Conservation (phyloP, 73 alveolate genomes). For the Tetrahymena borealis region DNA sequence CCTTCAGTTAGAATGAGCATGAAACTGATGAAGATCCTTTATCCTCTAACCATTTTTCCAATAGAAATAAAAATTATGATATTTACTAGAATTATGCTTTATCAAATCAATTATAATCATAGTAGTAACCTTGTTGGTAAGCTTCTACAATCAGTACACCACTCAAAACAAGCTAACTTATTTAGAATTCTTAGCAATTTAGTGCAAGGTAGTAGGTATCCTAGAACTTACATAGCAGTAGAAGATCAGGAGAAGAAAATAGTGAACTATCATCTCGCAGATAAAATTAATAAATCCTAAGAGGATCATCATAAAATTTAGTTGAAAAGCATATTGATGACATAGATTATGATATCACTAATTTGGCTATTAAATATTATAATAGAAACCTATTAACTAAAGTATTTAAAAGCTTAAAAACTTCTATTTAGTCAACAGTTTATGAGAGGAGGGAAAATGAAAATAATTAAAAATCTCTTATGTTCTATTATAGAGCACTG, state of each 20-base stretch:
- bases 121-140: not conserved
- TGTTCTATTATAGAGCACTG: not conserved
- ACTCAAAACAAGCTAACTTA: not conserved
- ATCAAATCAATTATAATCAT: not conserved
- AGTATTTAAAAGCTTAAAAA: not conserved
- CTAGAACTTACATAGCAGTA: not conserved
- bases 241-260: not conserved
- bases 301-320: not conserved
- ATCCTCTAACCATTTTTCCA: not conserved
- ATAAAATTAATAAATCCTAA: not conserved
- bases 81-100: not conserved
- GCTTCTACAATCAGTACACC: not conserved
- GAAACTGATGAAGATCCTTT: not conserved
- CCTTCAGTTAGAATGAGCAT: not conserved
- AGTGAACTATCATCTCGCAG: not conserved
- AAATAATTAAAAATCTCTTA: not conserved
- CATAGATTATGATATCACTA: not conserved
- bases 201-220: not conserved
- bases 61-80: not conserved
- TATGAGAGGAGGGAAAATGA: not conserved
- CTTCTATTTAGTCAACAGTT: not conserved
- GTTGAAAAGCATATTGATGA: not conserved
- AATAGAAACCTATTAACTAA: not conserved
- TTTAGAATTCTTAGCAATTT: not conserved
- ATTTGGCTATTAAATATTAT: not conserved